Evolutionary conservation across 106 monocot species (phyloP).

Genomic region (Allium cepa): DNA sequence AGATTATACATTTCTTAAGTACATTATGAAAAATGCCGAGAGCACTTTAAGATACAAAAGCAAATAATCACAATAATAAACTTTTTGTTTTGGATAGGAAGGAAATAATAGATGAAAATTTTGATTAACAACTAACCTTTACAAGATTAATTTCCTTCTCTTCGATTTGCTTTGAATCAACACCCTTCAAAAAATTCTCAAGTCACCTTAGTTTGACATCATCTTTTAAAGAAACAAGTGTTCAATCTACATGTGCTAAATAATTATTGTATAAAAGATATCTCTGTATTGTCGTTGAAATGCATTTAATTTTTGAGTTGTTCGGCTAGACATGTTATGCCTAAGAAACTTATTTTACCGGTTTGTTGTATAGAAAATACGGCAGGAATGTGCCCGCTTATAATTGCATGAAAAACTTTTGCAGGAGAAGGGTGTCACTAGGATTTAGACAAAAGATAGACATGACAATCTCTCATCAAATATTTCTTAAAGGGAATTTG

Average conservation of each 20-base stretch:
- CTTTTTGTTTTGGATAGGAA: no score
- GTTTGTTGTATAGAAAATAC: constrained; percentile 28
- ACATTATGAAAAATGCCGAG: constrained; percentile 79
- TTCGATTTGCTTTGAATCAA: constrained; percentile 33
- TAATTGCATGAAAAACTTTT: constrained; percentile 90
- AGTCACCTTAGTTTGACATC: constrained; percentile 76
- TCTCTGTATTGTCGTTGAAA: no score
- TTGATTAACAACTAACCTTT: constrained; percentile 72
- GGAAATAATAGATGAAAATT: no score
- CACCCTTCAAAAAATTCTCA: constrained; percentile 51
- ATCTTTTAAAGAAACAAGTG: constrained; percentile 82
- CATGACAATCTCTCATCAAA: no score
- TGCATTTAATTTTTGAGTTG: no score
- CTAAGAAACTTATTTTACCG: no score
- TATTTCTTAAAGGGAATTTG: no score
- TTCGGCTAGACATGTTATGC: no score
- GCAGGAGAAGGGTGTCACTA: constrained; percentile 94
- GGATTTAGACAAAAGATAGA: constrained; percentile 90
- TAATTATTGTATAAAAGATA: no score
- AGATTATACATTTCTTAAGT: no score
- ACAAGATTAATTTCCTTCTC: constrained; percentile 70
- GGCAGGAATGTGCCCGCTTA: constrained; percentile 89
- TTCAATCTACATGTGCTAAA: constrained; percentile 45
- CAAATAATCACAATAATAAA: no score
- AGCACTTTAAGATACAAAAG: constrained; percentile 40